Percentiles rank a stretch among this genome's conserved stretches.
These are phyloP conservation scores for Podosphaera xanthii DNA, from an alignment of 2,329 filamentous ascomycete species.

Conservation along the genomic window DNA sequence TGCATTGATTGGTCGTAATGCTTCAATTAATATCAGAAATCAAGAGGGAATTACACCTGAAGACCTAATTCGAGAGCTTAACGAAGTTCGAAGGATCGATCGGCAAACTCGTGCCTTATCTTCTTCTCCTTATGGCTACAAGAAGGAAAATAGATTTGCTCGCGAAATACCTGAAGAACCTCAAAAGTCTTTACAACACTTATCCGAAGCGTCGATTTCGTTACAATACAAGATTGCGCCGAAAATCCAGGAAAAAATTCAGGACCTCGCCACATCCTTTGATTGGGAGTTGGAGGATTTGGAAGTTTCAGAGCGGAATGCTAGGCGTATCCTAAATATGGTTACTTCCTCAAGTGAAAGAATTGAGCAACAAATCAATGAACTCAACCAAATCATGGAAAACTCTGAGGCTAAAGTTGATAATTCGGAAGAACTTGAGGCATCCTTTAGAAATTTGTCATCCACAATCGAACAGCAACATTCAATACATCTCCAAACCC, in stretches of 20 bases:
- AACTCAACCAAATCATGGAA: conserved; percentile 11
- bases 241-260: conserved; percentile 48
- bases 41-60: conserved; percentile 63
- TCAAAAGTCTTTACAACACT: conserved; percentile 16
- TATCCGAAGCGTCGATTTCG: conserved; percentile 43
- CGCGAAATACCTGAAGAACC: conserved; percentile 9
- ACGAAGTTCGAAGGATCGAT: conserved; percentile 29
- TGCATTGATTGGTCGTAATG: conserved; percentile 54
- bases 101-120: conserved; percentile 48
- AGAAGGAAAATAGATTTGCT: conserved; percentile 27
- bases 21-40: conserved; percentile 64
- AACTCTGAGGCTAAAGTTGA: conserved; percentile 17
- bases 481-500: conserved; percentile 17
- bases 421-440: conserved; percentile 8
- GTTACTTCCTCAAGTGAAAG: conserved; percentile 43
- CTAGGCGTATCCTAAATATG: conserved; percentile 39
- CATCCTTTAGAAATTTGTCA: conserved; percentile 9
- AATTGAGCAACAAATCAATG: conserved; percentile 34
- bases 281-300: conserved; percentile 58
- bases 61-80: conserved; percentile 55
- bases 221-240: conserved; percentile 47
- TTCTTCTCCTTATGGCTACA: conserved; percentile 39
- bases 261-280: conserved; percentile 45
- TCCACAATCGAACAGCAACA: conserved; percentile 24
- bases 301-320: conserved; percentile 44